Evolutionary conservation across 768 basidiomycete species (phyloP).

Genomic region (Nidularia pulvinata): DNA sequence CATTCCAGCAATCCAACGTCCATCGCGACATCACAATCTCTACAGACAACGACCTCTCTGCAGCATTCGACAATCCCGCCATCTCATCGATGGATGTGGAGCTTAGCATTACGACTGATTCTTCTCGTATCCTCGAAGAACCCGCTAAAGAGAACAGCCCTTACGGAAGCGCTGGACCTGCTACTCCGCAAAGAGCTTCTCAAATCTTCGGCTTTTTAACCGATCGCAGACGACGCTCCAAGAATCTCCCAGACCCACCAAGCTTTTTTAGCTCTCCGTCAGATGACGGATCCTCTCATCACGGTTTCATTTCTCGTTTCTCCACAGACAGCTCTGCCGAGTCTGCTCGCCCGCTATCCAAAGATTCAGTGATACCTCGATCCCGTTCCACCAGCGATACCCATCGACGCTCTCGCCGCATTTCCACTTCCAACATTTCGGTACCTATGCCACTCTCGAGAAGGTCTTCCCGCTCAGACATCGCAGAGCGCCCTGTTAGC

Average conservation of each 20-base stretch:
- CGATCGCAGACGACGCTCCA: slow-evolving; percentile 37
- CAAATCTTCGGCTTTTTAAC: slow-evolving; percentile 76
- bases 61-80: slow-evolving; percentile 38
- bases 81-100: slow-evolving; percentile 82
- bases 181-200: slow-evolving; percentile 67
- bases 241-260: slow-evolving; percentile 30
- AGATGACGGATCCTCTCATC: slow-evolving; percentile 16
- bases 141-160: slow-evolving; percentile 19
- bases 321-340: slow-evolving; percentile 21
- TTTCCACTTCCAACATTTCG: slow-evolving; percentile 4
- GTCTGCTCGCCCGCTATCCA: slow-evolving; percentile 10
- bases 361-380: slow-evolving; percentile 9
- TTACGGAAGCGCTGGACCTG: slow-evolving; percentile 33
- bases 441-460: slow-evolving; percentile 6
- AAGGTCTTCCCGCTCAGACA: slow-evolving; percentile 12
- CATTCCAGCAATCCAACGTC: slow-evolving; percentile 20
- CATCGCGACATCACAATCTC: slow-evolving; percentile 36
- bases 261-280: slow-evolving; percentile 42
- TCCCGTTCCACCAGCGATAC: slow-evolving; percentile 9
- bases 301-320: slow-evolving; percentile 17
- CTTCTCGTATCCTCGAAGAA: slow-evolving; percentile 20
- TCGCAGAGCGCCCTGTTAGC: slow-evolving; percentile 1
- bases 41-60: slow-evolving; percentile 46
- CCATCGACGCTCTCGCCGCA: slow-evolving; percentile 1
- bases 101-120: slow-evolving; percentile 50